Evolutionary conservation across 768 basidiomycete genomes (phyloP).

Genomic region (Rhizopogon roseolus): DNA sequence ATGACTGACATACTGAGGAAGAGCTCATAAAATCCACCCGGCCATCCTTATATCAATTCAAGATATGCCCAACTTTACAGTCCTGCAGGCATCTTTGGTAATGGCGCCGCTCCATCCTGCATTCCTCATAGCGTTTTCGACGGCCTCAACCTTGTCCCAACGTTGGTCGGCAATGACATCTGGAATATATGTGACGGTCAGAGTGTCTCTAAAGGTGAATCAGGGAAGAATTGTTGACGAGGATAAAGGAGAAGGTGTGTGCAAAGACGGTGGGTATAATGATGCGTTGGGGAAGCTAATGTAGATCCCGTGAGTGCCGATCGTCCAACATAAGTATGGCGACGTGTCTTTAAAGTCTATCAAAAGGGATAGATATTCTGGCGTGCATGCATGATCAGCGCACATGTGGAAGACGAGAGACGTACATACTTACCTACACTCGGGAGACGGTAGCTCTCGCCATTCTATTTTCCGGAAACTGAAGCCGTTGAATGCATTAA

Average conservation of each 20-base stretch:
- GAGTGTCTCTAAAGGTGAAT: slow-evolving; percentile 49
- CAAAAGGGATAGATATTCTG: slow-evolving; percentile 88
- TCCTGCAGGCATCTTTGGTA: slow-evolving; percentile 75
- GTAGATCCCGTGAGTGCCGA: slow-evolving; percentile 90
- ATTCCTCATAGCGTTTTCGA: slow-evolving; percentile 90
- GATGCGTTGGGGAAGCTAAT: slow-evolving; percentile 84
- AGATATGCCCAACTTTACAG: too few species aligned
- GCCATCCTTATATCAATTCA: too few species aligned
- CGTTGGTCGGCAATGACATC: slow-evolving; percentile 91
- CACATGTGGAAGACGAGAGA: background rate
- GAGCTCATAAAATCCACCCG: too few species aligned
- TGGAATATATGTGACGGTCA: slow-evolving; percentile 89
- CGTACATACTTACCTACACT: slow-evolving; percentile 70
- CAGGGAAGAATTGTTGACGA: slow-evolving; percentile 58
- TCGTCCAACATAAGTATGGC: slow-evolving; percentile 88
- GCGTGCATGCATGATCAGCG: background rate
- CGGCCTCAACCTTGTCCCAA: slow-evolving; percentile 86
- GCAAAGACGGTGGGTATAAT: slow-evolving; percentile 51
- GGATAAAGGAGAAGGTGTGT: slow-evolving; percentile 66
- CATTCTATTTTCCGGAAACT: slow-evolving; percentile 79
- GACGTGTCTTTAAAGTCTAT: slow-evolving; percentile 86
- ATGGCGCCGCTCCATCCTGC: slow-evolving; percentile 85
- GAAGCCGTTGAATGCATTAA: slow-evolving; percentile 85
- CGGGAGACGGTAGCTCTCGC: slow-evolving; percentile 71
- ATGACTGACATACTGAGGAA: too few species aligned